phyloP scores from a whole-genome alignment of 2,329 filamentous ascomycete genomes.

The Pleurostoma richardsiae region DNA sequence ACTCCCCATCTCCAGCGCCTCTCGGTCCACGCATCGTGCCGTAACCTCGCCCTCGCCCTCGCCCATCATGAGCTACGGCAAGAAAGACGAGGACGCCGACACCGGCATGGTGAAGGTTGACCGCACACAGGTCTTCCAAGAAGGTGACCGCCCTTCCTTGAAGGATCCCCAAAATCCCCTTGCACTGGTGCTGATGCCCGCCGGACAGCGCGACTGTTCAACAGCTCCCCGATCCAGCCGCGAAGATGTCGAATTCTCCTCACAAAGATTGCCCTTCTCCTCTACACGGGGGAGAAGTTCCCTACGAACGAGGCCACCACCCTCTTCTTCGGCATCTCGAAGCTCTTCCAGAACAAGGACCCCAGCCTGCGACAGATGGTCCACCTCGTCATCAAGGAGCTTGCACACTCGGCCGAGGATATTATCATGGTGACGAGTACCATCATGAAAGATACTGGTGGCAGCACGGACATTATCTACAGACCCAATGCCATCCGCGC shows the following conservation, averaged over 20 bases:
- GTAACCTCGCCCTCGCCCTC: slow-evolving; percentile 8
- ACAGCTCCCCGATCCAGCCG: slow-evolving; percentile 92
- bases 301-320: slow-evolving; percentile 95
- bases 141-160: slow-evolving; percentile 58
- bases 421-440: slow-evolving; percentile 99
- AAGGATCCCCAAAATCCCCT: slow-evolving; percentile 9
- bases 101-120: slow-evolving; percentile 93
- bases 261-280: slow-evolving; percentile 92
- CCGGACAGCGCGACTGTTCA: slow-evolving; percentile 83
- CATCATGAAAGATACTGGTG: slow-evolving; percentile 99
- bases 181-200: slow-evolving; percentile 25
- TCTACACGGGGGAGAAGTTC: slow-evolving; percentile 97
- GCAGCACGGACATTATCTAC: slow-evolving; percentile 89
- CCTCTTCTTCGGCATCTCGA: slow-evolving; percentile 98
- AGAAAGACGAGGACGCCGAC: slow-evolving; percentile 98
- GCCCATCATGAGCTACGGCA: slow-evolving; percentile 87
- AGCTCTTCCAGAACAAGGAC: slow-evolving; percentile 99
- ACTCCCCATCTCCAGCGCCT: too few relatives aligned
- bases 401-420: slow-evolving; percentile 91
- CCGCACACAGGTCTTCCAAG: slow-evolving; percentile 96
- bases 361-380: slow-evolving; percentile 97
- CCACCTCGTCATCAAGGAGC: slow-evolving; percentile 95
- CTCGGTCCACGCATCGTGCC: too few relatives aligned
- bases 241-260: slow-evolving; percentile 95
- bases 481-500: slow-evolving; percentile 94